A percentile compares a stretch with the other conserved stretches of the same genome.
Evolutionary conservation across 352 stramenopile species (phyloP).

Genomic region (Pythium sp.): DNA sequence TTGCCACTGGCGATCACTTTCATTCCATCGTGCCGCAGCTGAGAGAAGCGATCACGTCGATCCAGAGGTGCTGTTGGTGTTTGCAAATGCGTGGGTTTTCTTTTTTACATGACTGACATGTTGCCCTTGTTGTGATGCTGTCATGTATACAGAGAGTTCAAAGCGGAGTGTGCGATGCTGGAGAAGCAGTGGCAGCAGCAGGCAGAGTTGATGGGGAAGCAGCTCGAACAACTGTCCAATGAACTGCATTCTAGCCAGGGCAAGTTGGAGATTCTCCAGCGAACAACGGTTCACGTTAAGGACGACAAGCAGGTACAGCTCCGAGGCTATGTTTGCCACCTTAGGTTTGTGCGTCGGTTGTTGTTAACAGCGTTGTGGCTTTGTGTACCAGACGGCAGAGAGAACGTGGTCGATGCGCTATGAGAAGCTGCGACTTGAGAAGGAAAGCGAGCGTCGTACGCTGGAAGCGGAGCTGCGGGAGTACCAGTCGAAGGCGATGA

Average conservation of each 20-base stretch:
- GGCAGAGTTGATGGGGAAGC: slow-evolving; percentile 24
- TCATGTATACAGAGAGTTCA: slow-evolving; percentile 34
- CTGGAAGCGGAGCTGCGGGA: slow-evolving; percentile 46
- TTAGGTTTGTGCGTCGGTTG: neutral
- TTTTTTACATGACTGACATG: neutral
- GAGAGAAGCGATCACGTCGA: slow-evolving; percentile 6
- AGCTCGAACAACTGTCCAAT: slow-evolving; percentile 43
- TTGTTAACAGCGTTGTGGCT: neutral
- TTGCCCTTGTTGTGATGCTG: neutral
- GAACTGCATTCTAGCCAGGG: slow-evolving; percentile 44
- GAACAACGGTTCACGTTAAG: slow-evolving; percentile 37
- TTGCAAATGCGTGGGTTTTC: neutral
- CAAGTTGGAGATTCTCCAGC: slow-evolving; percentile 48
- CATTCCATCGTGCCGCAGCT: slow-evolving; percentile 11
- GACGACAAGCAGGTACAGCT: slow-evolving; percentile 38
- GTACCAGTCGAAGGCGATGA: slow-evolving; percentile 29
- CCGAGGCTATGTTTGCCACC: neutral
- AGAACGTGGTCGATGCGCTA: slow-evolving; percentile 41
- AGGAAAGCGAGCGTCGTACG: slow-evolving; percentile 31
- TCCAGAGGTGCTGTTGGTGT: neutral
- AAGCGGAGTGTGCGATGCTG: slow-evolving; percentile 32
- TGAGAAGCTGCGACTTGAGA: slow-evolving; percentile 44
- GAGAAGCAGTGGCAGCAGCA: slow-evolving; percentile 50
- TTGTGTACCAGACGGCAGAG: slow-evolving; percentile 21
- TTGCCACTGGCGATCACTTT: slow-evolving; percentile 2